A percentile compares a stretch with the other conserved stretches of the same genome.
These are phyloP conservation scores for Pueraria montana DNA, from an alignment of 306 rosid genomes.

Conservation along the genomic window DNA sequence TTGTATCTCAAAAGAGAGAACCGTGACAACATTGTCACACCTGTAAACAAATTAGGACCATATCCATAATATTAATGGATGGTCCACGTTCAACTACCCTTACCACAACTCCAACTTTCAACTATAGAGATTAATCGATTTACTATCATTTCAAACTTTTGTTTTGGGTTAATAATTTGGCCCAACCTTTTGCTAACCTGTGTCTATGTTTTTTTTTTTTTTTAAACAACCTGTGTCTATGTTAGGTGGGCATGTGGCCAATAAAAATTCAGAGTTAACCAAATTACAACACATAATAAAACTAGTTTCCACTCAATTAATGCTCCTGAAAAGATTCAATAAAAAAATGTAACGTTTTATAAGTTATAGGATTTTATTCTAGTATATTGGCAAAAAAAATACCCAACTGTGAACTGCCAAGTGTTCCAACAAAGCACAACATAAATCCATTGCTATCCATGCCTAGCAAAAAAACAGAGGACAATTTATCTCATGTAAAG, in stretches of 20 bases:
- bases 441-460: background rate
- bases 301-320: conserved; percentile 16
- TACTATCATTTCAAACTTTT: conserved; percentile 24
- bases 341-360: background rate
- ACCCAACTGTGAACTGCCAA: background rate
- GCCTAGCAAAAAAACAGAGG: background rate
- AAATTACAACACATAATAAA: background rate
- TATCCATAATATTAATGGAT: no score
- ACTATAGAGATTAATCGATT: background rate
- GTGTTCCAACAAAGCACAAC: background rate
- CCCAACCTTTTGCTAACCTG: conserved; percentile 18
- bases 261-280: conserved; percentile 1
- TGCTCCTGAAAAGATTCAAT: background rate
- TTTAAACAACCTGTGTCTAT: no score
- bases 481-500: background rate
- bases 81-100: conserved; percentile 9
- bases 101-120: conserved; percentile 23
- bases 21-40: background rate
- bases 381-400: background rate
- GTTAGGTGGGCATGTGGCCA: conserved; percentile 36
- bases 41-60: background rate
- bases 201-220: no score
- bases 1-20: background rate
- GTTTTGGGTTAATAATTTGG: conserved; percentile 25
- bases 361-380: background rate